Base-by-base conservation (phyloP, 306 rosid genomes). In the Vigna trinervia region DNA sequence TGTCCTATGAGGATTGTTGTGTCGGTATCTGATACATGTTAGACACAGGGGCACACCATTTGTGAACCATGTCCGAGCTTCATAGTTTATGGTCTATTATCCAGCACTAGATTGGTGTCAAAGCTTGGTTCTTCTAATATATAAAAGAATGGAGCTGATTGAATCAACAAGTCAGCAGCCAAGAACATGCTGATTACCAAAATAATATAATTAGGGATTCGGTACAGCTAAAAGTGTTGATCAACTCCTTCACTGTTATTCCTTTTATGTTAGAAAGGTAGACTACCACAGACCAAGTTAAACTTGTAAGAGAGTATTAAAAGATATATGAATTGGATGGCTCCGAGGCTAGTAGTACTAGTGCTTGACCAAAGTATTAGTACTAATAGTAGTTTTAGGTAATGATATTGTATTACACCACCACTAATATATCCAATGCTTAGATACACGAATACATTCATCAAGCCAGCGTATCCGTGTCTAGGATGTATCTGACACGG, bases 211-310 rank as follows among this genome's bases (percentile, higher is more conserved):
- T 69, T 69, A 26, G 74, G 43, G 58, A 7, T 12, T 46, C 53
- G 12, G 19, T 66, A 22, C 32, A 30, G 67, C 57, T 71, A 26
- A 75, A 20, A 50, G 72, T 4, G n/a, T 7, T 58, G 47, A 62
- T 50, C 66, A 61, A 62, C 45, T 60, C 61, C 36, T 73, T 69
- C 22, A 60, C 26, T 70, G 38, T 9, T 28, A 54, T 61, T 70
- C 22, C 60, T 48, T 60, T 52, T 26, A 9, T 34, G 32, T 32
- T 32, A 32, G 22, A 34, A 34, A 34, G 39, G 5, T 34, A 34
- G 39, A 34, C 7, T 34, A 6, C 39, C 39, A 34, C 7, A 34
- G 39, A 34, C 23, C 73, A 12, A 20, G 22, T 68, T 28, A 47
- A 48, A 20, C 59, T 69, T 69, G 38, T 26, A 26, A 26, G 3